Evolutionary conservation across 2,329 filamentous ascomycete genomes (phyloP).

Genomic region (Pyrenochaeta sp.): DNA sequence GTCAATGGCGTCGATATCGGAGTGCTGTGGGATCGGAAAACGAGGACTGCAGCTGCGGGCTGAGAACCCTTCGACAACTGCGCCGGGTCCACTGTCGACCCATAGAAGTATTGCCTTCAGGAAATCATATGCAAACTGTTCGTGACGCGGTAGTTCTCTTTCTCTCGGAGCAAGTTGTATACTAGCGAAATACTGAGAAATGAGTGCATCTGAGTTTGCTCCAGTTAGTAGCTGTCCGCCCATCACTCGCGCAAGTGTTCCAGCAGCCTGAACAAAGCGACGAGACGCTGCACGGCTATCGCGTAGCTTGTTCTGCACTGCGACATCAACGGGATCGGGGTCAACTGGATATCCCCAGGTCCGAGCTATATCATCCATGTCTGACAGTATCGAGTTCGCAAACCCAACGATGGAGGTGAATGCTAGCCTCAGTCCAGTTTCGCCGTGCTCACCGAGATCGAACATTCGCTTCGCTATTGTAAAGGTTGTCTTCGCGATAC

Average conservation of each 20-base stretch:
- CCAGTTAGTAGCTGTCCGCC: conserved; percentile 61
- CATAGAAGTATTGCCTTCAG: conserved; percentile 69
- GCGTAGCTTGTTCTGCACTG: conserved; percentile 64
- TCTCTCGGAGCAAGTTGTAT: conserved; percentile 57
- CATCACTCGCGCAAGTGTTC: conserved; percentile 64
- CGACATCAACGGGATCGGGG: conserved; percentile 61
- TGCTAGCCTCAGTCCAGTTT: conserved; percentile 52
- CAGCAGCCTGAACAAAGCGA: conserved; percentile 70
- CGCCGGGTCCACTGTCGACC: conserved; percentile 66
- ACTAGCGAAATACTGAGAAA: conserved; percentile 57
- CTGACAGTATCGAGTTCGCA: conserved; percentile 56
- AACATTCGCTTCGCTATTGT: conserved; percentile 66
- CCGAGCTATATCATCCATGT: conserved; percentile 65
- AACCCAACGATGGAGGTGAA: conserved; percentile 52
- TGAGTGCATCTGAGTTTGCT: conserved; percentile 46
- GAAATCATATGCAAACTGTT: conserved; percentile 71
- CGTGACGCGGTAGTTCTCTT: conserved; percentile 44
- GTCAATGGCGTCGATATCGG: conserved; percentile 63
- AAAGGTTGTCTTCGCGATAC: conserved; percentile 64
- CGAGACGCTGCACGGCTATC: conserved; percentile 64
- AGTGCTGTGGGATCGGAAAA: conserved; percentile 62
- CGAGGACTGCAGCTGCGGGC: conserved; percentile 54
- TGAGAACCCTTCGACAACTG: conserved; percentile 66
- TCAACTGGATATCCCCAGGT: conserved; percentile 68
- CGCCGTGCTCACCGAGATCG: conserved; percentile 50